These are phyloP conservation scores for Solanum chmielewskii DNA, from an alignment of 257 asterid species.

Conservation along the genomic window DNA sequence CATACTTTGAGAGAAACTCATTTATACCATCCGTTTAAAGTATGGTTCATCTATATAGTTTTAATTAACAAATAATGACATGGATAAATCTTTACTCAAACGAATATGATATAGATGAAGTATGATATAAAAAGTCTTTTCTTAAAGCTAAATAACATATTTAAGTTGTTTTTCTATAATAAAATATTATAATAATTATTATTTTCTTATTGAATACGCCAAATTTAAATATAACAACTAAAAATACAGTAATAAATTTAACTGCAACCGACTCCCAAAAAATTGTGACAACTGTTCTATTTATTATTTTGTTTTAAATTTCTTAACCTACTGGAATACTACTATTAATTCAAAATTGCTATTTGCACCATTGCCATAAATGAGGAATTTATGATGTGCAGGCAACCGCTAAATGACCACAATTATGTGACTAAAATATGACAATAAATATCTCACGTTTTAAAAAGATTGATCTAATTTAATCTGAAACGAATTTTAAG, in stretches of 20 bases:
- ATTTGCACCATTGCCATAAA: not conserved
- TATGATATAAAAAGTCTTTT: not conserved
- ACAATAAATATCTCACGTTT: not conserved
- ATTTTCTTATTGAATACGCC: no score
- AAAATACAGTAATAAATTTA: not conserved
- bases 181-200: no score
- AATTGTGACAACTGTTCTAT: no score
- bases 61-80: no score
- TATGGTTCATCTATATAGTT: no score
- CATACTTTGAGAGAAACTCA: no score
- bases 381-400: not conserved
- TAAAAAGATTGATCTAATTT: no score
- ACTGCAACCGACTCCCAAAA: not conserved
- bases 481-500: no score
- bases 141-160: not conserved
- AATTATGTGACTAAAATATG: not conserved
- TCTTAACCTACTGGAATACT: not conserved
- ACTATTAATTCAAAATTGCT: not conserved
- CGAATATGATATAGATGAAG: accelerated
- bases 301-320: not conserved
- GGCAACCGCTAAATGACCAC: not conserved
- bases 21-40: no score
- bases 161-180: no score
- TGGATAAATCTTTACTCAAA: not conserved
- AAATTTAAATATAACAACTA: no score